Conservation (phyloP, 2,329 filamentous ascomycete species). For the Hypoxylon sp. region DNA sequence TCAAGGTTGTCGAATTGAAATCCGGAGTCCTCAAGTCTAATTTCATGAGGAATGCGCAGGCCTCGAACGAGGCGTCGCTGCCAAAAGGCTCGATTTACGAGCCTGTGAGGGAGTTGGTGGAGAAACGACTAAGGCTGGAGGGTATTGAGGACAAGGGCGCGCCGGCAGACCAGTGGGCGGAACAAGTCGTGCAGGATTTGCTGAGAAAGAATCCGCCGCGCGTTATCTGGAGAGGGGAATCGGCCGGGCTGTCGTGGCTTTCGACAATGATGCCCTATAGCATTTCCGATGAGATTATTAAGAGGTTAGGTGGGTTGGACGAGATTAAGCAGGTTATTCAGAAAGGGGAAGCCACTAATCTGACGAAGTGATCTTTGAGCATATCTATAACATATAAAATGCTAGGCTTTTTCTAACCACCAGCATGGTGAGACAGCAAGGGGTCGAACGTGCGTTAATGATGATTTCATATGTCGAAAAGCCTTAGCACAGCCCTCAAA, state of each 20-base stretch:
- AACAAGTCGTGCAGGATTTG: constrained; percentile 26
- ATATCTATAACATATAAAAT: no score
- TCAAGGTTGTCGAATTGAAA: constrained; percentile 57
- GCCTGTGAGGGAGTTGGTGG: constrained; percentile 27
- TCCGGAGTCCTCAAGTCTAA: constrained; percentile 50
- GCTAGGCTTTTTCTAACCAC: no score
- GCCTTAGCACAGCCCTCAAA: no score
- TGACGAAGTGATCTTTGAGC: no score
- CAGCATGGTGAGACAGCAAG: no score
- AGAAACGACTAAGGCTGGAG: constrained; percentile 12
- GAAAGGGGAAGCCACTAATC: not conserved
- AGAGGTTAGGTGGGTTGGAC: not conserved
- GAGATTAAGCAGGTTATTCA: not conserved
- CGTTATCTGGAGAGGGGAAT: constrained; percentile 29
- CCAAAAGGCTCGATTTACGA: constrained; percentile 34
- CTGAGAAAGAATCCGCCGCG: constrained; percentile 13
- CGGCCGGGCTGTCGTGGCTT: not conserved
- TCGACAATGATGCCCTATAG: not conserved
- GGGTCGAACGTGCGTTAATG: no score
- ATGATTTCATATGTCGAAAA: no score
- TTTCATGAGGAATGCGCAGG: constrained; percentile 45
- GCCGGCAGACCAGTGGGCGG: not conserved
- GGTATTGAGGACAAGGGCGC: constrained; percentile 1
- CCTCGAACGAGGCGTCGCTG: constrained; percentile 35
- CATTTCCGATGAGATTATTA: not conserved